Evolutionary conservation across 805 yeast species (phyloP).

Genomic region (Candida ortonii): DNA sequence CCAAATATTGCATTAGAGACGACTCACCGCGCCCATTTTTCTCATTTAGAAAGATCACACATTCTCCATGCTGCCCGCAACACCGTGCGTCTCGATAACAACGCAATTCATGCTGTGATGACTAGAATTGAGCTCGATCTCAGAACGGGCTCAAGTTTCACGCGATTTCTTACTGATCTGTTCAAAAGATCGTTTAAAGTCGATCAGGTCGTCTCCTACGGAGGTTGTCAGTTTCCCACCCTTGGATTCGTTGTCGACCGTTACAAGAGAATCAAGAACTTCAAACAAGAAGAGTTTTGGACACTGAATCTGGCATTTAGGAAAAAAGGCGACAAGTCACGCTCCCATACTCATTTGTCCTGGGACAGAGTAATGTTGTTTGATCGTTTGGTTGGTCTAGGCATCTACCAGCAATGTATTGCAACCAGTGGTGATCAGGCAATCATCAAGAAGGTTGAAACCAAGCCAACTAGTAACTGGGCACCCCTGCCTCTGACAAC

Average conservation of each 20-base stretch:
- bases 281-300: constrained; percentile 83
- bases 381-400: constrained; percentile 63
- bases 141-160: constrained; percentile 84
- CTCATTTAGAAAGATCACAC: constrained; percentile 80
- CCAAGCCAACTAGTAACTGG: constrained; percentile 68
- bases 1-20: constrained; percentile 42
- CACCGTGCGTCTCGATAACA: constrained; percentile 62
- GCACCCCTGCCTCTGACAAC: constrained; percentile 92
- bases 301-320: constrained; percentile 51
- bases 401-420: constrained; percentile 68
- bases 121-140: constrained; percentile 86
- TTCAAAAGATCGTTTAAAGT: constrained; percentile 35
- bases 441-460: constrained; percentile 45
- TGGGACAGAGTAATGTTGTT: constrained; percentile 76
- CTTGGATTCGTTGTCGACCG: constrained; percentile 95
- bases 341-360: constrained; percentile 41
- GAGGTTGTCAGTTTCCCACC: constrained; percentile 95
- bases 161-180: constrained; percentile 68
- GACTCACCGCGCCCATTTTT: constrained; percentile 76
- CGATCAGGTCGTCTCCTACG: constrained; percentile 62
- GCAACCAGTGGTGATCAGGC: constrained; percentile 44
- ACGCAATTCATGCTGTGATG: constrained; percentile 77
- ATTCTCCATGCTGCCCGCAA: constrained; percentile 68
- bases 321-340: constrained; percentile 32
- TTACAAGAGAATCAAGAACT: constrained; percentile 67